These are phyloP conservation scores for Penicillium psychrosexuale DNA, from an alignment of 2,329 filamentous ascomycete species.

Conservation along the genomic window DNA sequence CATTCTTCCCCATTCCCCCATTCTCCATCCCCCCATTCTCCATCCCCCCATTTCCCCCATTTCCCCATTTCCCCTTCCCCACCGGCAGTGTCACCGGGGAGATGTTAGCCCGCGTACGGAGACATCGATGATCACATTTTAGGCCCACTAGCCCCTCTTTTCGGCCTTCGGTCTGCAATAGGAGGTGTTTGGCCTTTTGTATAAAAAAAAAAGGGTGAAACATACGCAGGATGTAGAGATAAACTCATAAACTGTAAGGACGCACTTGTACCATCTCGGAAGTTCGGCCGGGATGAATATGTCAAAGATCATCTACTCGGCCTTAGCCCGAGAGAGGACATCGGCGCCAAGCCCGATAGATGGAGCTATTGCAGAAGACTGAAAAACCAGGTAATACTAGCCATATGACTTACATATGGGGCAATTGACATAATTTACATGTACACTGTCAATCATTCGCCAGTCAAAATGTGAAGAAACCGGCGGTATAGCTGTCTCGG, in stretches of 20 bases:
- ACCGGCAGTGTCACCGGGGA: conserved; percentile 9
- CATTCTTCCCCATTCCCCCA: no score
- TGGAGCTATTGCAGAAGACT: background rate
- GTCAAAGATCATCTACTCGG: background rate
- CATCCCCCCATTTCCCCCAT: no score
- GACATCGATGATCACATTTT: conserved; percentile 18
- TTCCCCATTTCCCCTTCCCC: background rate
- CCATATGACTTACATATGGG: no score
- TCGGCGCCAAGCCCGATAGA: background rate
- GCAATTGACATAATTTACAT: no score
- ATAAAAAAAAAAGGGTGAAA: no score
- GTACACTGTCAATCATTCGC: no score
- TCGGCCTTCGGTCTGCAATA: background rate
- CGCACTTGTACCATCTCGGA: background rate
- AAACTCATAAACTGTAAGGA: background rate
- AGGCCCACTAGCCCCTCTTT: conserved; percentile 9
- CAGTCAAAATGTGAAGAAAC: no score
- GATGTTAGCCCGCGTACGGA: conserved; percentile 17
- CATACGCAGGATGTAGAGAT: background rate
- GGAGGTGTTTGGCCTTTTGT: background rate
- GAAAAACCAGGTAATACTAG: no score
- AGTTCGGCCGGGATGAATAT: background rate
- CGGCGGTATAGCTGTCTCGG: no score
- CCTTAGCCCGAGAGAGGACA: background rate
- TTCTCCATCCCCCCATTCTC: no score